Evolutionary conservation across 2,329 filamentous ascomycete genomes (phyloP), one percentile per base, ranked within the genome.

Genomic region (Rosellinia necatrix): DNA sequence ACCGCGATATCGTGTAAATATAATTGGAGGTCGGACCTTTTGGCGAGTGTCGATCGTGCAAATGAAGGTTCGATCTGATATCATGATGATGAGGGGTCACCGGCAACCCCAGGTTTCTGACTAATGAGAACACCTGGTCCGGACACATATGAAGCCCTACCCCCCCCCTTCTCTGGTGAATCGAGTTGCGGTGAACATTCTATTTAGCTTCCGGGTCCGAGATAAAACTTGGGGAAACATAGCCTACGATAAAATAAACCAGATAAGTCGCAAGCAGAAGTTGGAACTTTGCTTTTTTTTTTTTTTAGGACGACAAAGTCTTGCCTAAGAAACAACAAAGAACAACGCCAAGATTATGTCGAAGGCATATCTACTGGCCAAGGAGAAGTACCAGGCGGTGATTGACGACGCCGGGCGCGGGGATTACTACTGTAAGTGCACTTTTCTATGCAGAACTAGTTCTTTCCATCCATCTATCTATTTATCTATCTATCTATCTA

Each of bases 381-480:
- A 70, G 61, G 69, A 71, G 56, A 71, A 70, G 59, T 71, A 69
- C 41, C 67, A 71, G 48, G 69, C 68, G 44, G 63, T 71, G 5
- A 46, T 71, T 12, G 67, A 70, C 52, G 68, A 71, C 56, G 68
- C 69, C 8, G 68, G 68, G 7, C 65, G 69, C 6, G 66, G 61
- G 12, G 69, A 71, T 56, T 70, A 59, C 32, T 64, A 65, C 17
- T 70, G 69, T 71, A 53, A 66, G 69, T 59, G 37, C 35, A n/a
- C n/a, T n/a, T n/a, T n/a, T n/a, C n/a, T n/a, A n/a, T n/a, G n/a
- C n/a, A n/a, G n/a, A n/a, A n/a, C n/a, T n/a, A n/a, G n/a, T n/a
- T n/a, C n/a, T n/a, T n/a, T n/a, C n/a, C n/a, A n/a, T n/a, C n/a
- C n/a, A n/a, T n/a, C n/a, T n/a, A n/a, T n/a, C n/a, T n/a, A n/a